Conservation (phyloP, 2,329 filamentous ascomycete species). For the Cercospora citrullina region DNA sequence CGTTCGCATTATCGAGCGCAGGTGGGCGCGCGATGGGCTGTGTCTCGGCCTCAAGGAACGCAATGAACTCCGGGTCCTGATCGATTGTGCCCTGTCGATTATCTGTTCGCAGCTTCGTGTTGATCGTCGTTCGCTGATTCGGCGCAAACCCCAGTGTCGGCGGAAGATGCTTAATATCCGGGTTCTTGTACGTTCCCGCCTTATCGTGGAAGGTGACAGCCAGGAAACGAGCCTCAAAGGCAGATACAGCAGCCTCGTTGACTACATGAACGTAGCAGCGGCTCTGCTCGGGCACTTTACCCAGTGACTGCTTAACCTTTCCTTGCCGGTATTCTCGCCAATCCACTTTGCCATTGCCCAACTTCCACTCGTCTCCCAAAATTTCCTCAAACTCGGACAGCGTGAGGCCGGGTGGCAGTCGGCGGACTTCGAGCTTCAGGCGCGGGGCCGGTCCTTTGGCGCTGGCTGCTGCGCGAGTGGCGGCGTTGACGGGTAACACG, state of each 20-base stretch:
- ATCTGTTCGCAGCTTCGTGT: slow-evolving; percentile 72
- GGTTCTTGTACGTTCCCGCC: slow-evolving; percentile 70
- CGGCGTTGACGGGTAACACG: slow-evolving; percentile 37
- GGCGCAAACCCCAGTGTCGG: slow-evolving; percentile 79
- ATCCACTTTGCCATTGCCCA: slow-evolving; percentile 78
- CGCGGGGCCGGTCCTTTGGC: slow-evolving; percentile 57
- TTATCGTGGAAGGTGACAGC: slow-evolving; percentile 75
- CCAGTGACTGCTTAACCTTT: slow-evolving; percentile 76
- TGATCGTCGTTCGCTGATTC: slow-evolving; percentile 75
- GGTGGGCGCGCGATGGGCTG: slow-evolving; percentile 64
- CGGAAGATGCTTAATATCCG: slow-evolving; percentile 69
- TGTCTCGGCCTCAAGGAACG: slow-evolving; percentile 83
- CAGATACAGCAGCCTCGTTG: slow-evolving; percentile 66
- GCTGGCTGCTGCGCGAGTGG: slow-evolving; percentile 31
- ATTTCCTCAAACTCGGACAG: slow-evolving; percentile 71
- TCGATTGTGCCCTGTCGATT: slow-evolving; percentile 91
- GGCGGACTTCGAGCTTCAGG: slow-evolving; percentile 80
- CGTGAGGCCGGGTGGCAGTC: slow-evolving; percentile 83
- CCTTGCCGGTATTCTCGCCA: slow-evolving; percentile 73
- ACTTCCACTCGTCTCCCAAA: slow-evolving; percentile 78
- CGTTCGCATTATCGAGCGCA: slow-evolving; percentile 53
- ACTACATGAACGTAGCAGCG: slow-evolving; percentile 80
- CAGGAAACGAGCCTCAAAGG: slow-evolving; percentile 70
- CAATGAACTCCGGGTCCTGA: slow-evolving; percentile 92
- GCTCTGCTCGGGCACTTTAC: slow-evolving; percentile 79